A percentile compares a stretch with the other conserved stretches of the same genome.
Conservation (phyloP, 352 stramenopile genomes). For the Ophiocytium majus region DNA sequence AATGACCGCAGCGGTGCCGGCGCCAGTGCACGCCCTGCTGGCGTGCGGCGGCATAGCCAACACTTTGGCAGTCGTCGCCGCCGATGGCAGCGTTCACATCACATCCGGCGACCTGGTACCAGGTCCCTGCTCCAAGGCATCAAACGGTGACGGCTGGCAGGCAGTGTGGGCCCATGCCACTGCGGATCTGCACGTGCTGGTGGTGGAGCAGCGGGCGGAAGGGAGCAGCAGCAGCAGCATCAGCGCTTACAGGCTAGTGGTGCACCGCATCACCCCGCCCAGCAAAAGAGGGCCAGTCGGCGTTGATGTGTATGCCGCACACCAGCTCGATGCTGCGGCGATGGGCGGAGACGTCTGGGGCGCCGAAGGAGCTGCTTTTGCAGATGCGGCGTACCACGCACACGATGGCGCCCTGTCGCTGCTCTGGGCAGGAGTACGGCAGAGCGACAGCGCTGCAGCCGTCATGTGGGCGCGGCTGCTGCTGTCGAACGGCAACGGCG, state of each 20-base stretch:
- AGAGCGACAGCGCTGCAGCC: not conserved
- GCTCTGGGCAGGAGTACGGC: not conserved
- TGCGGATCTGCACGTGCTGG: not conserved
- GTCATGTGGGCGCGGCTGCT: not conserved
- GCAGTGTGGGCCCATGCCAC: not conserved
- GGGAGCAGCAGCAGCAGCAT: no score
- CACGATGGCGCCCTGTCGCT: not conserved
- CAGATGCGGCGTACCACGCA: not conserved
- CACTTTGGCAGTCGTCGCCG: constrained; percentile 10
- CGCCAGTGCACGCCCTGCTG: not conserved
- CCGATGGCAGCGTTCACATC: constrained; percentile 4
- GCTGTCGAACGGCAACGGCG: not conserved
- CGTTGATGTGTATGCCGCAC: not conserved
- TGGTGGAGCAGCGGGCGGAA: not conserved
- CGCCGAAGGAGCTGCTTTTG: not conserved
- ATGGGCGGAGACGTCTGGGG: not conserved
- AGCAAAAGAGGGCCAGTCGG: not conserved
- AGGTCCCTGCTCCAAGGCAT: not conserved
- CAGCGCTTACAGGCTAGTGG: not conserved
- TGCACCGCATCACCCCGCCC: not conserved
- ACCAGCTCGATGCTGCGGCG: not conserved
- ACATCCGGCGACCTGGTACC: not conserved
- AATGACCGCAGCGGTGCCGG: not conserved
- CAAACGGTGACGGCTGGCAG: not conserved
- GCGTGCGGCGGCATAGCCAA: not conserved